Base-by-base conservation (phyloP, 1,139 yeast genomes). In the Yamadazyma sp. region DNA sequence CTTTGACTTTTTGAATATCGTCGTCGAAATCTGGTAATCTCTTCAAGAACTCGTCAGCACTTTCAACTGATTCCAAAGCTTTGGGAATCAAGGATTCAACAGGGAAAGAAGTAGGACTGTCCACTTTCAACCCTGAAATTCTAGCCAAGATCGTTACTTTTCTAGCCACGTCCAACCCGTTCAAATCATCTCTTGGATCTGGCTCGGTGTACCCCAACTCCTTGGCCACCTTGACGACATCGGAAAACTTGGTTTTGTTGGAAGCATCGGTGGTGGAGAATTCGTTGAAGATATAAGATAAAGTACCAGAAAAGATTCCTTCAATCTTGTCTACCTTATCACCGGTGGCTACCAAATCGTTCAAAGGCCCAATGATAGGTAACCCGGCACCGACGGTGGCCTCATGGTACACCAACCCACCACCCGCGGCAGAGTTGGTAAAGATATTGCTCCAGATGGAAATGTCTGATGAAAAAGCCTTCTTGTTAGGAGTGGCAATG, bases 361-460 rank as follows among this genome's bases (percentile, higher is more conserved):
- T 84, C 57, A 92, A 73, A 40, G 97, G 87, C 36, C 89, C 83
- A 53, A 92, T 81, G 48, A 92, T 81, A 45, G 99, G 99, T 59
- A 94, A 76, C 41, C 98, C 99, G 31, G 98, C 98, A 57, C 98
- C 98, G 42, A 92, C 98, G n/a, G 98, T 87, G 38, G 98, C 95
- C 73, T 94, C 98, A 59, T 92, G 98, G 72, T 88, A 91, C 33
- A 89, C 95, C 48, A 91, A 73, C 28, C 95, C 95, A 37, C 84
- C 86, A 34, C 73, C 69, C 10, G 72, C 62, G 35, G 74, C 73
- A 30, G 80, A 70, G 40, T 61, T 66, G 30, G 68, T 61, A 56
- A 87, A 88, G 41, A 94, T 81, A 40, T 77, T 74, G 44, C 86
- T 77, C 97, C 98, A 92, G 12, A 81, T 66, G 15, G 72, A 63